These are phyloP conservation scores for Colletotrichum sidae DNA, from an alignment of 2,329 filamentous ascomycete genomes.

Conservation along the genomic window DNA sequence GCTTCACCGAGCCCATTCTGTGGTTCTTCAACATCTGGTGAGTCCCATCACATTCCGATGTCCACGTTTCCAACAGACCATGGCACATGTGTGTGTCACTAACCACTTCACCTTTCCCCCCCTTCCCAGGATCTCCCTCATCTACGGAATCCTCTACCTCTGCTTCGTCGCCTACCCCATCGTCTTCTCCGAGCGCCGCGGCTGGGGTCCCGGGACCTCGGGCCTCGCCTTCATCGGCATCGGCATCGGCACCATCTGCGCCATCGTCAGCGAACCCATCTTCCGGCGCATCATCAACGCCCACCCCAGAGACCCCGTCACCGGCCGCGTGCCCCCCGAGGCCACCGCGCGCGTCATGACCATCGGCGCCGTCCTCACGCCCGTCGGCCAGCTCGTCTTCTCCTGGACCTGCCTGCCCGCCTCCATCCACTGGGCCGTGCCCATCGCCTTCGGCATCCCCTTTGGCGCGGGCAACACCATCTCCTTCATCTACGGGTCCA, in stretches of 20 bases:
- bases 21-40: slow-evolving; percentile 77
- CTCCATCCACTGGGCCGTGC: slow-evolving; percentile 84
- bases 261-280: slow-evolving; percentile 75
- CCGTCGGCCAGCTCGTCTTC: slow-evolving; percentile 86
- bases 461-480: slow-evolving; percentile 83
- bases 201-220: slow-evolving; percentile 79
- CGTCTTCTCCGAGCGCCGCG: slow-evolving; percentile 79
- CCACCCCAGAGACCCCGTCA: slow-evolving; percentile 79
- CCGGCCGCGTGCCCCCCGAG: slow-evolving; percentile 80
- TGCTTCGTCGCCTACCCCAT: slow-evolving; percentile 93
- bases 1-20: slow-evolving; percentile 83
- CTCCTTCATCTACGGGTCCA: slow-evolving; percentile 85
- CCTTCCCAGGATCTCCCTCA: slow-evolving; percentile 73
- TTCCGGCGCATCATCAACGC: slow-evolving; percentile 82
- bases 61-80: too few species aligned
- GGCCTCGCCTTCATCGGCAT: slow-evolving; percentile 84
- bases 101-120: neutral
- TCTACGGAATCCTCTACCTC: slow-evolving; percentile 89
- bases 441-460: slow-evolving; percentile 81
- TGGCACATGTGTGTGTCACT: too few species aligned
- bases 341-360: slow-evolving; percentile 85
- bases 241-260: slow-evolving; percentile 72
- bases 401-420: slow-evolving; percentile 86
- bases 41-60: slow-evolving; percentile 33
- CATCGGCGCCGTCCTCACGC: slow-evolving; percentile 79